A percentile compares a stretch with the other conserved stretches of the same genome.
These are phyloP conservation scores for Chytridium lagenaria DNA, from an alignment of 371 early-diverging fungal species.

Conservation along the genomic window DNA sequence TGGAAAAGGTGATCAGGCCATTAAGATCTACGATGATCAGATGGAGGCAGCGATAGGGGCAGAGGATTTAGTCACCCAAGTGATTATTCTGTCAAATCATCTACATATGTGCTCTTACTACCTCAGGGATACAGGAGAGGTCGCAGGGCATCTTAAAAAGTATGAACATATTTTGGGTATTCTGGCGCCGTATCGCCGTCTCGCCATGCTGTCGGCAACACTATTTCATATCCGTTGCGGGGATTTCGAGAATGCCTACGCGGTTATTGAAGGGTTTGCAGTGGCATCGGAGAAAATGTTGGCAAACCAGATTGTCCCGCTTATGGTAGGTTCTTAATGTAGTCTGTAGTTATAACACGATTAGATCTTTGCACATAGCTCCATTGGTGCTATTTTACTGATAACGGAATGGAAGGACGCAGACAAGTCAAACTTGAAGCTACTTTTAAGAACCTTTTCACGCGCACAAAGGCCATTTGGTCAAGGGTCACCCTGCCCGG, in stretches of 20 bases:
- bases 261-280: neutral
- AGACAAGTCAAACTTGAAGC: neutral
- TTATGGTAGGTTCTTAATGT: neutral
- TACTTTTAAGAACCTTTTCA: neutral
- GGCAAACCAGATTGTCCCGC: neutral
- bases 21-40: neutral
- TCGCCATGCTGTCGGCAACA: neutral
- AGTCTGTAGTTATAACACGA: neutral
- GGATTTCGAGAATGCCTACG: neutral
- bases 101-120: too few relatives aligned
- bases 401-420: constrained; percentile 2
- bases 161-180: too few relatives aligned
- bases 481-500: neutral
- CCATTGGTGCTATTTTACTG: neutral
- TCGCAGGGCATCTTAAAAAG: too few relatives aligned
- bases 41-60: neutral
- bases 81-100: too few relatives aligned
- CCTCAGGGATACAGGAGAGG: too few relatives aligned
- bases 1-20: neutral
- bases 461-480: neutral
- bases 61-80: too few relatives aligned
- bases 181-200: too few relatives aligned
- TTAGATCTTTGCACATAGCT: neutral
- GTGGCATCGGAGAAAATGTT: neutral
- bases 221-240: neutral